Evolutionary conservation across 1,139 yeast species (phyloP).

Genomic region (Taphrina confusa): DNA sequence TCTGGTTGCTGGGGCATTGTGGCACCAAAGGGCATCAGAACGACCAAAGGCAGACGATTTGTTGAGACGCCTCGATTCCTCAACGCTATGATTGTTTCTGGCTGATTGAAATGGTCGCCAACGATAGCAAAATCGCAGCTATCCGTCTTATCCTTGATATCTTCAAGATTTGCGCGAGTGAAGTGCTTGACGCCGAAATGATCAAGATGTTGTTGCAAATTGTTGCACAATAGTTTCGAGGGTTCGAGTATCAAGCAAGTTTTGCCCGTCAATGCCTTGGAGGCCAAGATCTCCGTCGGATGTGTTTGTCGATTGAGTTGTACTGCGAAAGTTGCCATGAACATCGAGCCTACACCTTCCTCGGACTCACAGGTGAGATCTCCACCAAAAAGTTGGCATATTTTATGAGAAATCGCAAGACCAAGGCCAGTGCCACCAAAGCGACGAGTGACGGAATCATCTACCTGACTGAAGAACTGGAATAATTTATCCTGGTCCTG

Average conservation of each 20-base stretch:
- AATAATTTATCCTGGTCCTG: constrained; percentile 67
- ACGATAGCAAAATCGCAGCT: constrained; percentile 21
- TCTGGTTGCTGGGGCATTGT: constrained; percentile 26
- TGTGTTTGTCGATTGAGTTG: constrained; percentile 2
- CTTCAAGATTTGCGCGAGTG: not conserved
- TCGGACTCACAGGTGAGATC: constrained; percentile 17
- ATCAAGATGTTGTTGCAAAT: constrained; percentile 11
- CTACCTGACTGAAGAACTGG: constrained; percentile 63
- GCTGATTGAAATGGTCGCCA: constrained; percentile 31
- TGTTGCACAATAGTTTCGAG: not conserved
- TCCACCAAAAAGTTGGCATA: constrained; percentile 23
- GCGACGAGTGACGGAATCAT: constrained; percentile 58
- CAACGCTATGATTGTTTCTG: constrained; percentile 22
- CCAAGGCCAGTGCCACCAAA: constrained; percentile 67
- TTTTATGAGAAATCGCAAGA: constrained; percentile 41
- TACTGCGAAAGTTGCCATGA: constrained; percentile 18
- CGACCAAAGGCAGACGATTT: constrained; percentile 20
- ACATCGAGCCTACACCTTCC: constrained; percentile 21
- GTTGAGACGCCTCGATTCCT: not conserved
- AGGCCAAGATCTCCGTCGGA: not conserved
- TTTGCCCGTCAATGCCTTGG: not conserved
- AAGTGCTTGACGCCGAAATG: constrained; percentile 14
- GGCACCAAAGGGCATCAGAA: constrained; percentile 31
- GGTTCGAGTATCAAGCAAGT: constrained; percentile 23
- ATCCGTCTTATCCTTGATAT: not conserved